A percentile compares a stretch with the other conserved stretches of the same genome.
Evolutionary conservation across 2,329 filamentous ascomycete species (phyloP).

Genomic region (Neophaeococcomyces mojaviensis): DNA sequence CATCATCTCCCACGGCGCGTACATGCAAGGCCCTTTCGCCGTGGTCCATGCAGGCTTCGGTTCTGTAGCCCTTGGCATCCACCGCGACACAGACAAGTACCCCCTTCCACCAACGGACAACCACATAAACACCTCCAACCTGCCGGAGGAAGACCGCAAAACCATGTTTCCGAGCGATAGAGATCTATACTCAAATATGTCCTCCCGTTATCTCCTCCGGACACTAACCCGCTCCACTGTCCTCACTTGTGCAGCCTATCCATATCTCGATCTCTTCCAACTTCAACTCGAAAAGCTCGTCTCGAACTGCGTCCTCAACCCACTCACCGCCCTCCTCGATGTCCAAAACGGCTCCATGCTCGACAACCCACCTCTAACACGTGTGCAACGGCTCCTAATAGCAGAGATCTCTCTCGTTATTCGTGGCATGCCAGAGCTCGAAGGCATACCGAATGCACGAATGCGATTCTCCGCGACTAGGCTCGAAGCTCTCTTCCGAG

Average conservation of each 20-base stretch:
- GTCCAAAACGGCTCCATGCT: conserved; percentile 65
- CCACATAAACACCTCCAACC: conserved; percentile 15
- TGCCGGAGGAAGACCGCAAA: conserved; percentile 20
- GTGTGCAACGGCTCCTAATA: conserved; percentile 63
- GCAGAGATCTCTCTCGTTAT: conserved; percentile 69
- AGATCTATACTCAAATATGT: conserved; percentile 23
- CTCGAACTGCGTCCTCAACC: conserved; percentile 69
- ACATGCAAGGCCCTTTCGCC: conserved; percentile 42
- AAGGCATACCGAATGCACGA: conserved; percentile 51
- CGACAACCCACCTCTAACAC: conserved; percentile 57
- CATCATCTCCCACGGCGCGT: conserved; percentile 53
- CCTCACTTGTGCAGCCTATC: conserved; percentile 54
- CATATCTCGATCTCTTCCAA: conserved; percentile 56
- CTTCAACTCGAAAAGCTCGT: conserved; percentile 71
- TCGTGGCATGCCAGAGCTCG: conserved; percentile 64
- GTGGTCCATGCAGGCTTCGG: conserved; percentile 53
- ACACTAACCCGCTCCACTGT: conserved; percentile 56
- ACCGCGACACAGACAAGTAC: conserved; percentile 31
- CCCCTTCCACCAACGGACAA: conserved; percentile 14
- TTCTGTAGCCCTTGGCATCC: conserved; percentile 49
- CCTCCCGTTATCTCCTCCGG: conserved; percentile 55
- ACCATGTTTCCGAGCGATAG: conserved; percentile 17
- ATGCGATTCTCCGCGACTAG: conserved; percentile 55
- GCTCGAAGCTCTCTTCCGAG: conserved; percentile 52
- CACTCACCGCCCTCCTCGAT: conserved; percentile 72